These are phyloP conservation scores for Coprinopsis cinerea DNA, from an alignment of 768 basidiomycete species.

Conservation along the genomic window DNA sequence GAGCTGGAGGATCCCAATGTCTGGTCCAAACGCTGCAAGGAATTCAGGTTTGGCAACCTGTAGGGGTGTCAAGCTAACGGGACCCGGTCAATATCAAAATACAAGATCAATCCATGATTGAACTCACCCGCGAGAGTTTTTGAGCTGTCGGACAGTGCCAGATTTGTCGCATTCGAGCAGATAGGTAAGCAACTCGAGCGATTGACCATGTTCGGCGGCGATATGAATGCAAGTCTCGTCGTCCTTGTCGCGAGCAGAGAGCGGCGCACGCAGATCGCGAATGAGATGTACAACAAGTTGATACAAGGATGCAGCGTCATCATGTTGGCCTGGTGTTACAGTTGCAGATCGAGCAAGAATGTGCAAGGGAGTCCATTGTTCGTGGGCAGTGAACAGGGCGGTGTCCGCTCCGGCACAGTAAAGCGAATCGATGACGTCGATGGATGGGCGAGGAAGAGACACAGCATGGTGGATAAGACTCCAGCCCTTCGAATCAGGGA, in stretches of 20 bases:
- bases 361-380: constrained; percentile 65
- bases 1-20: constrained; percentile 46
- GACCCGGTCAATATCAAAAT: constrained; percentile 9
- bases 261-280: constrained; percentile 60
- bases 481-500: constrained; percentile 64
- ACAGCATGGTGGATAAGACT: constrained; percentile 56
- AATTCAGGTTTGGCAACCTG: constrained; percentile 68
- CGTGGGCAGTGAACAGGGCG: constrained; percentile 57
- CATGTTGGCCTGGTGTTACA: constrained; percentile 26
- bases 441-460: constrained; percentile 53
- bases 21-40: constrained; percentile 52
- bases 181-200: constrained; percentile 53
- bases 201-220: constrained; percentile 69
- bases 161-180: constrained; percentile 61
- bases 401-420: constrained; percentile 75
- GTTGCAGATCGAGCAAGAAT: constrained; percentile 46
- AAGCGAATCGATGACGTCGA: constrained; percentile 60
- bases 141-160: constrained; percentile 49
- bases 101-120: not conserved
- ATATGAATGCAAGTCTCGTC: constrained; percentile 78
- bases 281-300: constrained; percentile 64
- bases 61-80: constrained; percentile 51
- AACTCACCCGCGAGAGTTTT: constrained; percentile 68
- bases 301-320: constrained; percentile 37
- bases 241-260: constrained; percentile 58